Percentiles rank a stretch among this genome's conserved stretches.
These are phyloP conservation scores for Chalciporus sp. DNA, from an alignment of 1,284 basidiomycete genomes.

Conservation along the genomic window DNA sequence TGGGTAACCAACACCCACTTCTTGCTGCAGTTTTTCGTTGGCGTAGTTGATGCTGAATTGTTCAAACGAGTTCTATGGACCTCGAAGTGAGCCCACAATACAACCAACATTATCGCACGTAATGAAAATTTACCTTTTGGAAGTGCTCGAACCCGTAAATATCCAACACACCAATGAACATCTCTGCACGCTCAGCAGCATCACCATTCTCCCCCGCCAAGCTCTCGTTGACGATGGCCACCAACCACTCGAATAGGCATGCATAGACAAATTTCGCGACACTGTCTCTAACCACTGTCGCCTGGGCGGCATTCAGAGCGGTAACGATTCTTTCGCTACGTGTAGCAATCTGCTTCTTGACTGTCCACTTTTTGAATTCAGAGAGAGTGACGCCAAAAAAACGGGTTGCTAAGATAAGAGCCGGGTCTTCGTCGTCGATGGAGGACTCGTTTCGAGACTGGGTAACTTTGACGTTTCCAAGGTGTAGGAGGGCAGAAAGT, in stretches of 20 bases:
- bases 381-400: slow-evolving; percentile 88
- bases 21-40: slow-evolving; percentile 97
- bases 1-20: slow-evolving; percentile 52
- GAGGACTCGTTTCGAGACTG: slow-evolving; percentile 82
- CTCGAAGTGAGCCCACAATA: slow-evolving; percentile 4
- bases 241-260: slow-evolving; percentile 98
- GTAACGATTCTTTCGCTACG: slow-evolving; percentile 96
- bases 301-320: slow-evolving; percentile 83
- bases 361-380: slow-evolving; percentile 99
- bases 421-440: slow-evolving; percentile 84
- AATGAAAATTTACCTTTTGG: slow-evolving; percentile 66
- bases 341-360: slow-evolving; percentile 97
- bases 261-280: slow-evolving; percentile 99
- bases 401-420: slow-evolving; percentile 80
- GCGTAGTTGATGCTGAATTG: slow-evolving; percentile 99
- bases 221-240: slow-evolving; percentile 95
- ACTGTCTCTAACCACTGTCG: slow-evolving; percentile 94
- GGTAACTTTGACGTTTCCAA: slow-evolving; percentile 94
- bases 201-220: slow-evolving; percentile 89
- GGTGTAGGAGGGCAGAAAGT: slow-evolving; percentile 90
- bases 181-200: slow-evolving; percentile 85
- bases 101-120: background rate
- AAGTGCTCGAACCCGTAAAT: slow-evolving; percentile 97
- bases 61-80: slow-evolving; percentile 88
- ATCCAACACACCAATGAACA: slow-evolving; percentile 99